Evolutionary conservation across 78 protist species (phyloP), one percentile per base, ranked within the genome.

Genomic region (Polysphondylium violaceum): DNA sequence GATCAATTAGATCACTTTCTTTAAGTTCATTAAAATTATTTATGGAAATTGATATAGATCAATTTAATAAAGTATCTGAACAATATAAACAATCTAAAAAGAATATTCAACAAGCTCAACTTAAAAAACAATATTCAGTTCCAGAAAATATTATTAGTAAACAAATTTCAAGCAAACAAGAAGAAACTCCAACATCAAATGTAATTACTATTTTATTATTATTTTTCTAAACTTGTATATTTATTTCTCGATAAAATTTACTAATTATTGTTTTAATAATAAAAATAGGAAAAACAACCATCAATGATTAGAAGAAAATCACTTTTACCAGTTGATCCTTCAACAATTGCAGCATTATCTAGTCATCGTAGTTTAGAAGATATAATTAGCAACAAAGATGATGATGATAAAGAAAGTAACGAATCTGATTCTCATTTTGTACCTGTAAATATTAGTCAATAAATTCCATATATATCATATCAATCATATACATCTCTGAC

Each of bases 261-360:
- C n/a, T n/a, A n/a, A n/a, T n/a, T n/a, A n/a, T n/a, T n/a, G n/a
- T n/a, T n/a, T n/a, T n/a, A 65, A 65, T 41, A 14, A 55, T 19
- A 16, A 33, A n/a, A n/a, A 78, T 17, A 76, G 60, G 4, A 59
- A 33, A 14, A 38, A 2, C 47, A 60, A 41, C 59, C 85, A 41
- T 85, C 91, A 68, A 85, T 73, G 74, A 87, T 87, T 33, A 76
- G 93, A 87, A 75, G 93, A 69, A 87, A 87, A 73, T 87, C 93
- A 41, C 21, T 87, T 7, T 38, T 87, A 23, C 93, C 93, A 27
- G 87, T 87, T 17, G 93, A 87, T 87, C 88, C 91, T 1, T 83
- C 91, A 11, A 83, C 91, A 1, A 83, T 83, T 31, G 91, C 91
- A 38, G 91, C 91, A 23, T 23, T 83, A 19, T 83, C 91, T 3